Conservation (phyloP, 176 grass and related monocot species). For the Oryza rufipogon region DNA sequence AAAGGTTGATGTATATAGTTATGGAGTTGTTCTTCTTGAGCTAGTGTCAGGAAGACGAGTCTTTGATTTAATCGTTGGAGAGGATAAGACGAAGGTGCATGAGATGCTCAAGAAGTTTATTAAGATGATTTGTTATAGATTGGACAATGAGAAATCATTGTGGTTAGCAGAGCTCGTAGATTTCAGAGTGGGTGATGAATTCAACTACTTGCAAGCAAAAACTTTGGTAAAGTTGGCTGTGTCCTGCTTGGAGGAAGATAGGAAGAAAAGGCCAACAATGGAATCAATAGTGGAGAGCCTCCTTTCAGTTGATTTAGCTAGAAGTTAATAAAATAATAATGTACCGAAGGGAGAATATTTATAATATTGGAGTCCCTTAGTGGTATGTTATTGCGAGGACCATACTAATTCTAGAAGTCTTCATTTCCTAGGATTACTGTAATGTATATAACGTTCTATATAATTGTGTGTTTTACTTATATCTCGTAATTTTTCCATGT, state of each 20-base stretch:
- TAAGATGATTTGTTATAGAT: conserved; percentile 38
- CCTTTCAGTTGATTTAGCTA: conserved; percentile 32
- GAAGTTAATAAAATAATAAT: background rate
- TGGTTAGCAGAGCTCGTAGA: conserved; percentile 52
- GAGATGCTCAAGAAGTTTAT: conserved; percentile 35
- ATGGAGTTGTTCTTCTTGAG: too few species aligned
- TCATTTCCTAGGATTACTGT: too few species aligned
- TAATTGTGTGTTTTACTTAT: background rate
- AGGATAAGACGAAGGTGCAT: conserved; percentile 33
- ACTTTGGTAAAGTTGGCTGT: conserved; percentile 38
- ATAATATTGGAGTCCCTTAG: too few species aligned
- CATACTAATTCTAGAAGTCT: too few species aligned
- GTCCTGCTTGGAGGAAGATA: conserved; percentile 55
- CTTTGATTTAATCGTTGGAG: conserved; percentile 26
- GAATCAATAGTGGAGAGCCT: conserved; percentile 50
- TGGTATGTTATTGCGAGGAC: too few species aligned
- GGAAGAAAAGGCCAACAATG: conserved; percentile 50
- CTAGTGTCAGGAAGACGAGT: conserved; percentile 28
- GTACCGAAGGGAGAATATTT: background rate
- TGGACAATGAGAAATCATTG: conserved; percentile 9
- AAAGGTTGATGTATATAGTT: too few species aligned
- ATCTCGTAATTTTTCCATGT: background rate
- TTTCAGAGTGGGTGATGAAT: conserved; percentile 34
- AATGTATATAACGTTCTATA: background rate
- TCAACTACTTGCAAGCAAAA: conserved; percentile 33